Base-by-base conservation (phyloP, 2,329 filamentous ascomycete genomes). In the Shiraia bambusicola region DNA sequence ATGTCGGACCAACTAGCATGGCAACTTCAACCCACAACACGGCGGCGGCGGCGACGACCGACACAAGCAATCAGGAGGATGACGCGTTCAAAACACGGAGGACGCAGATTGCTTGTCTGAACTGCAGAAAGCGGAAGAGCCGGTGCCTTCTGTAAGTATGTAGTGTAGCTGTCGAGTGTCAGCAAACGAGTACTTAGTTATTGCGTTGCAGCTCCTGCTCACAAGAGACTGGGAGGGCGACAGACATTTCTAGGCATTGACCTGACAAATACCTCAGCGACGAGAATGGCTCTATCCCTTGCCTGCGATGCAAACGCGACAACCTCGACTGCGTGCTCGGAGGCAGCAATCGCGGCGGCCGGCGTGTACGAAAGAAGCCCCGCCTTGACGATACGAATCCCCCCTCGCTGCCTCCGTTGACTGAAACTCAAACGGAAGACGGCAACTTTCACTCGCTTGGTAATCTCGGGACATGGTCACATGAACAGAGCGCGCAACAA, bases 311-410 rank as follows among this genome's bases (percentile, higher is more conserved):
- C 63, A 74, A 77, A 47, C 74, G 76, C 52, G 78, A 81, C 49
- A 71, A 73, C 42, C 76, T 78, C 37, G 78, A 82, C 46, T 83
- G 80, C 58, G 72, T 82, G 9, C 72, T 82, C 14, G 79, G 78
- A 6, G 76, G 76, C 31, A 80, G 77, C 34, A 82, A 82, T 56
- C 75, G 79, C 40, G 80, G 80, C 32, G 80, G 80, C 11, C 72
- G 78, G 40, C 73, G 80, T 33, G 74, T 81, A 42, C 75, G 79
- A 38, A 80, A 78, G 56, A 78, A 77, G 44, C 59, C 60, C 28
- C 56, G 50, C 35, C 13, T 54, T 17, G 52, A 58, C 19, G 53
- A 51, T n/a, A 27, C 34, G 7, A 26, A 34, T 19, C 27, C 37
- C 47, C 10, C 28, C 19, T 27, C 35, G 27, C 42, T 65, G n/a